Evolutionary conservation across 139 green algal genomes (phyloP).

Genomic region (Volvox reticuliferus): DNA sequence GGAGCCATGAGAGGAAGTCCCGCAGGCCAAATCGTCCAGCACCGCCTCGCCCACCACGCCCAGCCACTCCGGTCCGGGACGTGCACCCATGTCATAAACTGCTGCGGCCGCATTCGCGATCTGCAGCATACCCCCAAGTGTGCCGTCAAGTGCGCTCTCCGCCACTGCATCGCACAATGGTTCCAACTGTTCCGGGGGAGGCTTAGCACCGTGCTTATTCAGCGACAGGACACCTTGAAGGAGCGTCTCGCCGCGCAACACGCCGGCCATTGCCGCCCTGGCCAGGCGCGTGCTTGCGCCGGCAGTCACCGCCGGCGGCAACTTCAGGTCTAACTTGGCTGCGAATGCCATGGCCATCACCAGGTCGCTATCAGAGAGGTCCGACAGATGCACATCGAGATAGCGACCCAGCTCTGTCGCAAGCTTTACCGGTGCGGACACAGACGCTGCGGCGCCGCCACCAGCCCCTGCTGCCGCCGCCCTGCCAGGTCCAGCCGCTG

Average conservation of each 20-base stretch:
- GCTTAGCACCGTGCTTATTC: neutral
- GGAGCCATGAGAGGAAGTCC: neutral
- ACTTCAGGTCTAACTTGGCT: neutral
- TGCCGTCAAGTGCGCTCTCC: neutral
- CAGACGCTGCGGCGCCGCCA: neutral
- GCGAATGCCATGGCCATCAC: neutral
- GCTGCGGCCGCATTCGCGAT: neutral
- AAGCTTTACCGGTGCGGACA: neutral
- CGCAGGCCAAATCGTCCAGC: neutral
- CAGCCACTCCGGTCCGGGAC: neutral
- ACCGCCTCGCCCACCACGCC: neutral
- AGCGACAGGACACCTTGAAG: neutral
- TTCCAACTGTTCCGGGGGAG: neutral
- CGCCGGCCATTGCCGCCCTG: neutral
- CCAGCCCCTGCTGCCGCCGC: neutral
- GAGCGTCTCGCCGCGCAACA: neutral
- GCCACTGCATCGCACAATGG: neutral
- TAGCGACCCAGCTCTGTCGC: neutral
- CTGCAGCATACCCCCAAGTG: neutral
- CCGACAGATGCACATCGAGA: neutral
- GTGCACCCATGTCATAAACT: slow-evolving; percentile 37
- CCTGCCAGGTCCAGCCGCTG: neutral
- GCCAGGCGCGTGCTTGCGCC: neutral
- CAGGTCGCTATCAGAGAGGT: neutral
- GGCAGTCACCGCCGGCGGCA: neutral